Evolutionary conservation across 2,329 filamentous ascomycete genomes (phyloP).

Genomic region (Scedosporium minutisporum): DNA sequence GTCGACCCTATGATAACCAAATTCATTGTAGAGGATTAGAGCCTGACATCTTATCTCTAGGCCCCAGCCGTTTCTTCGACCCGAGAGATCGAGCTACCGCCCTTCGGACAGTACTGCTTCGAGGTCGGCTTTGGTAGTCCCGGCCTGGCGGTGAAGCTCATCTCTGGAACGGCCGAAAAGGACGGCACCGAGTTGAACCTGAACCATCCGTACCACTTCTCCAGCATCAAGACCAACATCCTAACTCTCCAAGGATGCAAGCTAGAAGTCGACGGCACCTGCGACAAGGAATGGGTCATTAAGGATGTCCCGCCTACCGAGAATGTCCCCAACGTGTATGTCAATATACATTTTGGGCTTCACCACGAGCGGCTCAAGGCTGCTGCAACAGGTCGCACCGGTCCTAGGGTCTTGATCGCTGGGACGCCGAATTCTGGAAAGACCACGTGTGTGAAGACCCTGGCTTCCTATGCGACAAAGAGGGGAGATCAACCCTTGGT

Average conservation of each 20-base stretch:
- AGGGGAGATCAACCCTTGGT: constrained; percentile 66
- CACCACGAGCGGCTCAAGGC: constrained; percentile 60
- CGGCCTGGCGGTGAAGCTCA: constrained; percentile 46
- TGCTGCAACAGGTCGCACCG: constrained; percentile 36
- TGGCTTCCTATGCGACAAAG: constrained; percentile 72
- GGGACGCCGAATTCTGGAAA: constrained; percentile 75
- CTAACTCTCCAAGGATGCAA: constrained; percentile 88
- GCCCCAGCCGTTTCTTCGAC: neutral
- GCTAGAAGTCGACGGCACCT: constrained; percentile 62
- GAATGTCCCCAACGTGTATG: constrained; percentile 68
- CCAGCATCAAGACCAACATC: constrained; percentile 74
- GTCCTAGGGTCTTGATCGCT: constrained; percentile 76
- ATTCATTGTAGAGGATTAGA: neutral
- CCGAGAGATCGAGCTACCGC: constrained; percentile 2
- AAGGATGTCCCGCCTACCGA: constrained; percentile 61
- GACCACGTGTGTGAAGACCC: constrained; percentile 66
- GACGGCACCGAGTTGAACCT: constrained; percentile 89
- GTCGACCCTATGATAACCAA: neutral
- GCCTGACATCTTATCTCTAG: neutral
- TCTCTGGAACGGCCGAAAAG: constrained; percentile 78
- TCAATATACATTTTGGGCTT: constrained; percentile 83
- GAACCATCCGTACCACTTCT: constrained; percentile 71
- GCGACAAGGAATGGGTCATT: constrained; percentile 44
- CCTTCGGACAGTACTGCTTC: constrained; percentile 61
- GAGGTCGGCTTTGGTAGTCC: constrained; percentile 46